These are phyloP conservation scores for Globisporangium apiculatum DNA, from an alignment of 352 stramenopile species.

Conservation along the genomic window DNA sequence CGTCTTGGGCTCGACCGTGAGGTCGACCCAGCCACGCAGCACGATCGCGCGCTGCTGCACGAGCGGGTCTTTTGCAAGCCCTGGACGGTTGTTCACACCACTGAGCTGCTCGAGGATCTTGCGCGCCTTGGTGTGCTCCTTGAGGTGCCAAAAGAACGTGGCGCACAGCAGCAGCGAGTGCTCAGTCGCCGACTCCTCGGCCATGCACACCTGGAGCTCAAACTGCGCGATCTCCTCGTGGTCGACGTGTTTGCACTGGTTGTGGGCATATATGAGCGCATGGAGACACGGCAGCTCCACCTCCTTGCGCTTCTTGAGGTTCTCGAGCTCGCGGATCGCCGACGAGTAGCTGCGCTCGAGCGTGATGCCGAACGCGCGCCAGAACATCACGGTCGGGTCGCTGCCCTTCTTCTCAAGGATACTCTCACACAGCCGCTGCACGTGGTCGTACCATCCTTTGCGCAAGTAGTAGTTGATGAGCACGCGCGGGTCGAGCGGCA, in stretches of 20 bases:
- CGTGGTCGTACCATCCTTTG: slow-evolving; percentile 84
- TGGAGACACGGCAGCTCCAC: slow-evolving; percentile 75
- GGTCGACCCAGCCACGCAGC: slow-evolving; percentile 69
- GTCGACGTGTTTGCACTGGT: slow-evolving; percentile 69
- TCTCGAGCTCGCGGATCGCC: slow-evolving; percentile 82
- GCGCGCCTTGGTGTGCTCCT: slow-evolving; percentile 50
- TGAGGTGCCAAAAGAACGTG: slow-evolving; percentile 74
- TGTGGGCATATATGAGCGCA: slow-evolving; percentile 70
- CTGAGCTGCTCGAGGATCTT: slow-evolving; percentile 67
- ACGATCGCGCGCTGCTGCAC: slow-evolving; percentile 45
- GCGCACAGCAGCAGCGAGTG: slow-evolving; percentile 55
- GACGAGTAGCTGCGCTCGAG: slow-evolving; percentile 74
- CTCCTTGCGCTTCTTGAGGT: slow-evolving; percentile 71
- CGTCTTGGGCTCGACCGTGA: slow-evolving; percentile 59
- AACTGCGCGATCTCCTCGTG: slow-evolving; percentile 74
- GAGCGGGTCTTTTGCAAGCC: slow-evolving; percentile 16
- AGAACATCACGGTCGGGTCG: slow-evolving; percentile 80
- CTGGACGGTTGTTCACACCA: slow-evolving; percentile 14
- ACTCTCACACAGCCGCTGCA: slow-evolving; percentile 73
- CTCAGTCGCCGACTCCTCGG: slow-evolving; percentile 58
- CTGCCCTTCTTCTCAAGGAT: slow-evolving; percentile 79
- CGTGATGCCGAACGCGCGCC: slow-evolving; percentile 75
- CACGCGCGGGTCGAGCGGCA: slow-evolving; percentile 46
- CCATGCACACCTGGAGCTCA: slow-evolving; percentile 74
- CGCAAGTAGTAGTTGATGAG: slow-evolving; percentile 87